phyloP scores from a whole-genome alignment of 1,284 basidiomycete genomes.

The Ustilago xerochloae region DNA sequence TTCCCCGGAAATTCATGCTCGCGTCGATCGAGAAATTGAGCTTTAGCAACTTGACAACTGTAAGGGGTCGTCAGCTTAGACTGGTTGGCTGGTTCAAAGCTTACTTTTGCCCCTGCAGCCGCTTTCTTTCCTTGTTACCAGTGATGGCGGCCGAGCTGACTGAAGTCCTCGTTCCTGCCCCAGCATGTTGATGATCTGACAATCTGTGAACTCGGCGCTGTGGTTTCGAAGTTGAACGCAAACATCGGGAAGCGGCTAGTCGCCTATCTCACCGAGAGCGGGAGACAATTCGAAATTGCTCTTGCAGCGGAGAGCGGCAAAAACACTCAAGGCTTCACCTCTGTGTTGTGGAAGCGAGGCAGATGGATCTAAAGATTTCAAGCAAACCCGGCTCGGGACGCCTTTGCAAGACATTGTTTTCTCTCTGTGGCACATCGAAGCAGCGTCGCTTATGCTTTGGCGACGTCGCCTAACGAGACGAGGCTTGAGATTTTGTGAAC shows the following conservation, averaged over 20 bases:
- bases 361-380: neutral
- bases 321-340: neutral
- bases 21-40: neutral
- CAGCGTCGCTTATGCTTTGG: neutral
- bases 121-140: neutral
- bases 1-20: slow-evolving; percentile 1
- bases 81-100: neutral
- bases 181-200: too few species aligned
- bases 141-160: too few species aligned
- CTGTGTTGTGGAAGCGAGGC: slow-evolving; percentile 6
- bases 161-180: too few species aligned
- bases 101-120: neutral
- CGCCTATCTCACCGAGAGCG: neutral
- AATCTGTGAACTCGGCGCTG: too few species aligned
- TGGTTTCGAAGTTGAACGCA: neutral
- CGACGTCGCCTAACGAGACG: neutral
- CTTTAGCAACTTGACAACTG: neutral
- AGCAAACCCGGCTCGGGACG: neutral
- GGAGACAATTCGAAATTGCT: slow-evolving; percentile 1
- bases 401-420: too few species aligned
- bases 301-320: slow-evolving; percentile 1
- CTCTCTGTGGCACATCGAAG: neutral
- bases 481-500: neutral
- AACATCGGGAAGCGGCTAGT: neutral
- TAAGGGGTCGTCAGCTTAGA: neutral